Conservation (phyloP, 2,329 filamentous ascomycete genomes). For the Claviceps humidiphila region DNA sequence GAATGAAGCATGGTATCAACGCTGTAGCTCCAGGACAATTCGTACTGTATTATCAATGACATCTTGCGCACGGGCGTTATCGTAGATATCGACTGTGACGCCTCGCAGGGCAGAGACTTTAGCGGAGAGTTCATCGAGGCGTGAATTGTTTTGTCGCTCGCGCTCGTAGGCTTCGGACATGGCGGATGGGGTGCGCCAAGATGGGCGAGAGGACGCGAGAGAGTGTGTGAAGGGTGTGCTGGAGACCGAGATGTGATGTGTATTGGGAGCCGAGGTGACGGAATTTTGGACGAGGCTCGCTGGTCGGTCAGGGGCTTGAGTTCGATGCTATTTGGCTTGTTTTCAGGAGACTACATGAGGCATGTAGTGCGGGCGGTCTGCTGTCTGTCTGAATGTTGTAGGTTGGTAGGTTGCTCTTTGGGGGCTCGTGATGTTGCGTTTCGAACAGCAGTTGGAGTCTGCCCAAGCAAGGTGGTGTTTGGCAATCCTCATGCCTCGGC, state of each 20-base stretch:
- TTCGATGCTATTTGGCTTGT: neutral
- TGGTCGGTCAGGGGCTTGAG: neutral
- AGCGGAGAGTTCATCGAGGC: slow-evolving; percentile 75
- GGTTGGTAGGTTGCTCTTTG: neutral
- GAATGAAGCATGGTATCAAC: too few species aligned
- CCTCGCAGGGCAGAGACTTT: slow-evolving; percentile 88
- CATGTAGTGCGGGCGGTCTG: neutral
- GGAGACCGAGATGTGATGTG: neutral
- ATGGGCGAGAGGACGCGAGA: neutral
- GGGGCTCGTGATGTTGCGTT: too few species aligned
- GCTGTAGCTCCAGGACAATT: neutral
- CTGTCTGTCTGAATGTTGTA: neutral
- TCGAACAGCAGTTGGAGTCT: too few species aligned
- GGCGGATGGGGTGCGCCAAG: neutral
- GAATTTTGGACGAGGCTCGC: neutral
- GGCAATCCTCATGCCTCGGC: too few species aligned
- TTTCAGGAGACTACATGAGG: neutral
- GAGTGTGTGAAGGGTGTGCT: neutral
- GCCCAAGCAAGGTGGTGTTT: neutral
- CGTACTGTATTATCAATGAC: slow-evolving; percentile 77
- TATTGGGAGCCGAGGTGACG: neutral
- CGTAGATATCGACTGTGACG: slow-evolving; percentile 96
- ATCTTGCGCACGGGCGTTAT: slow-evolving; percentile 78
- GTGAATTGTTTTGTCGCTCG: slow-evolving; percentile 85
- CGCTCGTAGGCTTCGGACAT: slow-evolving; percentile 72